These are phyloP conservation scores for Sphaerulina vaccinii DNA, from an alignment of 2,329 filamentous ascomycete species.

Conservation along the genomic window DNA sequence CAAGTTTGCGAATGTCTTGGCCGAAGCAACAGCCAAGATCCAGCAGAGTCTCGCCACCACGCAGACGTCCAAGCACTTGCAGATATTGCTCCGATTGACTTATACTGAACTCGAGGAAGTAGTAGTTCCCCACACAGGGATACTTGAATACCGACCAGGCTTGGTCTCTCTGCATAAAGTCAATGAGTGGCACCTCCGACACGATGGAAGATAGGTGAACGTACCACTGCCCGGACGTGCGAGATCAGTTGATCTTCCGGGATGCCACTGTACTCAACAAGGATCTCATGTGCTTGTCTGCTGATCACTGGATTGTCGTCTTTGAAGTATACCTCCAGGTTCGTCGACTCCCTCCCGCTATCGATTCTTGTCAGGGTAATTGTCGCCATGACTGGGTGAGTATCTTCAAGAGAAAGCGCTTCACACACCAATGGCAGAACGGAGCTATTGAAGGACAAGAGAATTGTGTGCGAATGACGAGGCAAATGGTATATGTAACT, in stretches of 20 bases:
- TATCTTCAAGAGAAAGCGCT: too few relatives aligned
- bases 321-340: constrained; percentile 4
- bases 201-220: not conserved
- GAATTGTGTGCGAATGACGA: too few relatives aligned
- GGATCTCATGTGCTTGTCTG: constrained; percentile 4
- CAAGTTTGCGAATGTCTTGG: constrained; percentile 35
- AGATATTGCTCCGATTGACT: constrained; percentile 26
- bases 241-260: constrained; percentile 1
- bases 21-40: constrained; percentile 43
- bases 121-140: constrained; percentile 26
- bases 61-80: constrained; percentile 30
- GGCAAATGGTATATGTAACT: too few relatives aligned
- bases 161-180: constrained; percentile 9
- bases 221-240: constrained; percentile 2
- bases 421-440: too few relatives aligned
- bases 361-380: not conserved
- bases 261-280: constrained; percentile 11
- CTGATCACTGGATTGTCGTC: not conserved
- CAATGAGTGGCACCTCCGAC: not conserved
- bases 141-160: constrained; percentile 25
- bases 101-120: constrained; percentile 29
- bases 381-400: not conserved
- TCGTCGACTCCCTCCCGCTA: not conserved
- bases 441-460: too few relatives aligned
- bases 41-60: constrained; percentile 39